Conservation (phyloP, 805 yeast species). For the Isabelozyma gotoi region DNA sequence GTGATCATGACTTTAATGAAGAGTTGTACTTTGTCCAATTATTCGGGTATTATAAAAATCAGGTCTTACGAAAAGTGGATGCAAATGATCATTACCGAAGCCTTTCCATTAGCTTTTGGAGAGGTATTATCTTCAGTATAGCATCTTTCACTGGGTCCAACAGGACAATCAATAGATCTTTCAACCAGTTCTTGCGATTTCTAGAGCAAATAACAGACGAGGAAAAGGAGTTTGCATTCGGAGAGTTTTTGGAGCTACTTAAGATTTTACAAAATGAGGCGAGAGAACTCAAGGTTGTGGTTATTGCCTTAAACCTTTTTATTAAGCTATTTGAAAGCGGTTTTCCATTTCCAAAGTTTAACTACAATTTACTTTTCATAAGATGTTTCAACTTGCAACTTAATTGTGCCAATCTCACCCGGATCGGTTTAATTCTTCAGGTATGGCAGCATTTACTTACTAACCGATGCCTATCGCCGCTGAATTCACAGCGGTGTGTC, state of each 20-base stretch:
- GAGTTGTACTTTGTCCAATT: slow-evolving; percentile 21
- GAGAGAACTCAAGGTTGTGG: slow-evolving; percentile 20
- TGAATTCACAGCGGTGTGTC: slow-evolving; percentile 9
- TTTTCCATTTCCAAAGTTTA: slow-evolving; percentile 27
- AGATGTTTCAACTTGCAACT: slow-evolving; percentile 58
- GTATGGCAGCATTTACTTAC: slow-evolving; percentile 41
- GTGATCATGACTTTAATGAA: background rate
- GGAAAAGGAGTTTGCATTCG: slow-evolving; percentile 9
- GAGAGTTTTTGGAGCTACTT: slow-evolving; percentile 16
- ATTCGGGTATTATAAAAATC: slow-evolving; percentile 15
- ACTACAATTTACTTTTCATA: slow-evolving; percentile 38
- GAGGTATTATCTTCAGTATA: slow-evolving; percentile 51
- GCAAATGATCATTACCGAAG: slow-evolving; percentile 8
- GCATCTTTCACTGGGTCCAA: slow-evolving; percentile 58
- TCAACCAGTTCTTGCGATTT: slow-evolving; percentile 34
- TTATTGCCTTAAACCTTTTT: slow-evolving; percentile 26
- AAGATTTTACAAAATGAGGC: slow-evolving; percentile 8
- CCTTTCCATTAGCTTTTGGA: slow-evolving; percentile 46
- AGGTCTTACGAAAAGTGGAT: slow-evolving; percentile 9
- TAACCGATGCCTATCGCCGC: background rate
- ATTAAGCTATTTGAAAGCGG: slow-evolving; percentile 42
- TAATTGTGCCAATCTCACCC: slow-evolving; percentile 38
- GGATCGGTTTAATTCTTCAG: slow-evolving; percentile 40
- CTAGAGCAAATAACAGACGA: slow-evolving; percentile 9
- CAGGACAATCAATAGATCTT: slow-evolving; percentile 40